Conservation (phyloP, 106 monocot genomes). For the Acanthochlamys bracteata region DNA sequence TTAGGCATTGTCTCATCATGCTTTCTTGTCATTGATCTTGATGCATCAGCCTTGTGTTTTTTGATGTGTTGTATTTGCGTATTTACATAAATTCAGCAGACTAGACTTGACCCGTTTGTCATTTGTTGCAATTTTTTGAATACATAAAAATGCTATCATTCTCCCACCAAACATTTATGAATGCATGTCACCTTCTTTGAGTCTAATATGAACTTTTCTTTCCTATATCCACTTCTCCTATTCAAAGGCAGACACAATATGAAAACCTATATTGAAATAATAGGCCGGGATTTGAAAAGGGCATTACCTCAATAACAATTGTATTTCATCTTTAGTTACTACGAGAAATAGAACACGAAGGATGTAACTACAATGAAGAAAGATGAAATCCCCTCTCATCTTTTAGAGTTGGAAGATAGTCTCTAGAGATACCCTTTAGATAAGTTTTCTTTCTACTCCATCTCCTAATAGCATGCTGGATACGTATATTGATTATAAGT, state of each 20-base stretch:
- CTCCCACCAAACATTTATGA: not conserved
- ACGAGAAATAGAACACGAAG: not conserved
- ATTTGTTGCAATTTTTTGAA: not conserved
- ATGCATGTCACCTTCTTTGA: not conserved
- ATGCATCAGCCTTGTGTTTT: not conserved
- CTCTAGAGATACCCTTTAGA: too few species aligned
- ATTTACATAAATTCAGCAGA: not conserved
- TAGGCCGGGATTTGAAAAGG: not conserved
- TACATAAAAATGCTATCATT: slow-evolving; percentile 5
- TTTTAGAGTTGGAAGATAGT: not conserved
- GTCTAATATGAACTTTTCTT: not conserved
- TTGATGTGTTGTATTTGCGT: slow-evolving; percentile 5
- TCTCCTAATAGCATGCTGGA: too few species aligned
- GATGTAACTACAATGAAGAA: not conserved
- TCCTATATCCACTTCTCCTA: too few species aligned
- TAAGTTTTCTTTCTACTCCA: too few species aligned
- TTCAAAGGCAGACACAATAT: too few species aligned
- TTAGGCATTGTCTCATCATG: not conserved
- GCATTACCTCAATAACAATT: not conserved
- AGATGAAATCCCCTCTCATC: too few species aligned
- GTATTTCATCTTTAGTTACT: not conserved
- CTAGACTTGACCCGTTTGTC: not conserved
- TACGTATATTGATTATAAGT: not conserved
- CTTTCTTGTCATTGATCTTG: not conserved
- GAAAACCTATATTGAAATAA: too few species aligned